These are phyloP conservation scores for Gymnopilus junonius DNA, from an alignment of 768 basidiomycete genomes.

Conservation along the genomic window DNA sequence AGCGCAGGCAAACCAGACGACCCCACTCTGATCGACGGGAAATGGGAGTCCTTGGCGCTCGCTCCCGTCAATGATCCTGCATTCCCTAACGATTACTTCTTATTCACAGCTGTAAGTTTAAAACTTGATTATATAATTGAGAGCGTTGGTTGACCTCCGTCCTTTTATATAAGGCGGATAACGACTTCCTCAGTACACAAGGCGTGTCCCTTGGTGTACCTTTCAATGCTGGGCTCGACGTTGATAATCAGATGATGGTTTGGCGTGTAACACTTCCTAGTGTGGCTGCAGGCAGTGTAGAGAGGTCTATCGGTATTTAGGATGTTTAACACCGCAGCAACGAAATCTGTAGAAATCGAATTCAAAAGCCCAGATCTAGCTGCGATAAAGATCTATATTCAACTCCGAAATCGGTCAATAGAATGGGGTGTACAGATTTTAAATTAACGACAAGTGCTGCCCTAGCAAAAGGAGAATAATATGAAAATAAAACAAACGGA, in stretches of 20 bases:
- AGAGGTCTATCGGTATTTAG: slow-evolving; percentile 17
- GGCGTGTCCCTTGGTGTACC: slow-evolving; percentile 51
- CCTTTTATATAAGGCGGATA: slow-evolving; percentile 48
- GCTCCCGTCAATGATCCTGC: slow-evolving; percentile 53
- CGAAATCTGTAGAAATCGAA: background rate
- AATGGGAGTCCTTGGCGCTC: slow-evolving; percentile 71
- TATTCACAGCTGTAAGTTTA: slow-evolving; percentile 61
- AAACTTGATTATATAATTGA: background rate
- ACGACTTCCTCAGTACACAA: slow-evolving; percentile 60
- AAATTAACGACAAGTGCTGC: background rate
- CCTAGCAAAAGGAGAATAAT: background rate
- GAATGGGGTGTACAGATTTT: too few species aligned
- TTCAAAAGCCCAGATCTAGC: too few species aligned
- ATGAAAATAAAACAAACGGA: background rate
- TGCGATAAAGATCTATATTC: too few species aligned
- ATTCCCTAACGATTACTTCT: slow-evolving; percentile 68
- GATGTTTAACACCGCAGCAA: background rate
- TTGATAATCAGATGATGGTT: slow-evolving; percentile 65
- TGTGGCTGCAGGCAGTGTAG: slow-evolving; percentile 21
- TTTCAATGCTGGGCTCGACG: slow-evolving; percentile 54
- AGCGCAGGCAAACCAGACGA: slow-evolving; percentile 50
- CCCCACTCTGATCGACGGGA: slow-evolving; percentile 58
- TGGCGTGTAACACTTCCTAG: slow-evolving; percentile 59
- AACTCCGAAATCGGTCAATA: too few species aligned
- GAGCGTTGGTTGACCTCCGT: background rate